phyloP scores from a whole-genome alignment of 352 stramenopile genomes.

The Phytophthora fragariaefolia region DNA sequence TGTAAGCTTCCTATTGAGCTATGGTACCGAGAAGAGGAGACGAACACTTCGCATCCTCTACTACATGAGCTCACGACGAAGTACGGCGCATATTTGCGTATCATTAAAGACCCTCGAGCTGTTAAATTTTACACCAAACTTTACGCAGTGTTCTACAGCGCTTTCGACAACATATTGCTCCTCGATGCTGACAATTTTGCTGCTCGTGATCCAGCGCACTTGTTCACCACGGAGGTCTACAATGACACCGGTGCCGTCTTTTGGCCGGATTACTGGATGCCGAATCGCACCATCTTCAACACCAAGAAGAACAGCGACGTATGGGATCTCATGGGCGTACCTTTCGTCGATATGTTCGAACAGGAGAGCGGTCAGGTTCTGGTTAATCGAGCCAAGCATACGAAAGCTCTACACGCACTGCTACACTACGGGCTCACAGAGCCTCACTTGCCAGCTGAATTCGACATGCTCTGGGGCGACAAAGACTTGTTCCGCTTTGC shows the following conservation, averaged over 20 bases:
- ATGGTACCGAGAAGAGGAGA: constrained; percentile 65
- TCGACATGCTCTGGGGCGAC: constrained; percentile 76
- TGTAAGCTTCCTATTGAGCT: constrained; percentile 74
- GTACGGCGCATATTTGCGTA: constrained; percentile 64
- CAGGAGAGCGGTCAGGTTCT: constrained; percentile 83
- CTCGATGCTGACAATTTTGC: constrained; percentile 81
- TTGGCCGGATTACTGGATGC: constrained; percentile 83
- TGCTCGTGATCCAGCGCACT: constrained; percentile 62
- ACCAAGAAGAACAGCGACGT: constrained; percentile 63
- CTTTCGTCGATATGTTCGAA: constrained; percentile 74
- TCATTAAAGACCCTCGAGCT: constrained; percentile 59
- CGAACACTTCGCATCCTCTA: constrained; percentile 54
- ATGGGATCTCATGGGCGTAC: constrained; percentile 71
- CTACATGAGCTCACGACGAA: constrained; percentile 47
- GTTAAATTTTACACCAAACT: constrained; percentile 77
- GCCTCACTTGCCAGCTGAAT: constrained; percentile 46
- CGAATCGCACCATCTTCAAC: constrained; percentile 78
- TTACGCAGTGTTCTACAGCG: constrained; percentile 74
- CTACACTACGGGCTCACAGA: constrained; percentile 63
- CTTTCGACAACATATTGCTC: constrained; percentile 74
- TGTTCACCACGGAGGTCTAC: constrained; percentile 63
- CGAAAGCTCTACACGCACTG: constrained; percentile 52
- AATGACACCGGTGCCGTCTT: constrained; percentile 66
- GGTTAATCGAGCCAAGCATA: constrained; percentile 58
- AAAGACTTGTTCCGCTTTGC: constrained; percentile 86